phyloP scores from a whole-genome alignment of 495 filamentous ascomycete species.

The Neurospora sp. region DNA sequence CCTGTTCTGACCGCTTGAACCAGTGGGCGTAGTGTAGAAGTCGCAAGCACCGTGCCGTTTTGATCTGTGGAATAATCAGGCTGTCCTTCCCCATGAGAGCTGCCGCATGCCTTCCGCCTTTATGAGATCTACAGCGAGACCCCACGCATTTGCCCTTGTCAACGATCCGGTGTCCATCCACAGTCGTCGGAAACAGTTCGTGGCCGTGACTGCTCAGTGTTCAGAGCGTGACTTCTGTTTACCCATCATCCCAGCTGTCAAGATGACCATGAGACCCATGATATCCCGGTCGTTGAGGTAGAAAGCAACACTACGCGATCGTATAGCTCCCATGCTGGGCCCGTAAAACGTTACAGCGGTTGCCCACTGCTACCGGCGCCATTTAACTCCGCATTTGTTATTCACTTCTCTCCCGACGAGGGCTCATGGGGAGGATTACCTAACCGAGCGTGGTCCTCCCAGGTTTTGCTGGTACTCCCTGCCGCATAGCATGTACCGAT shows the following conservation, averaged over 20 bases:
- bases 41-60: not conserved
- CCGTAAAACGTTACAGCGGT: conserved; percentile 5
- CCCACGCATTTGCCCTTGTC: not conserved
- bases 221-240: not conserved
- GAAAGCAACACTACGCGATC: not conserved
- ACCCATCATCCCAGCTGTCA: not conserved
- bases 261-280: not conserved
- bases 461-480: not conserved
- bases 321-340: not conserved
- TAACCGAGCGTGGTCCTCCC: not conserved
- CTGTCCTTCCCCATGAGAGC: not conserved
- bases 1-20: not conserved
- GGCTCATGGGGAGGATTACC: not conserved
- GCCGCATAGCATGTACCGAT: not conserved
- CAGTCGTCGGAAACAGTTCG: not conserved
- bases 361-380: not conserved
- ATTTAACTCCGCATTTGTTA: not conserved
- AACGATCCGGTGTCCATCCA: not conserved
- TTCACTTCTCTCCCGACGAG: not conserved
- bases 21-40: not conserved
- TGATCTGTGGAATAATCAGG: not conserved
- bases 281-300: not conserved
- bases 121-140: not conserved
- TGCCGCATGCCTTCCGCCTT: not conserved
- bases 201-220: not conserved